Evolutionary conservation across 1,139 yeast species (phyloP).

Genomic region (Lodderomyces oxycetoniae): DNA sequence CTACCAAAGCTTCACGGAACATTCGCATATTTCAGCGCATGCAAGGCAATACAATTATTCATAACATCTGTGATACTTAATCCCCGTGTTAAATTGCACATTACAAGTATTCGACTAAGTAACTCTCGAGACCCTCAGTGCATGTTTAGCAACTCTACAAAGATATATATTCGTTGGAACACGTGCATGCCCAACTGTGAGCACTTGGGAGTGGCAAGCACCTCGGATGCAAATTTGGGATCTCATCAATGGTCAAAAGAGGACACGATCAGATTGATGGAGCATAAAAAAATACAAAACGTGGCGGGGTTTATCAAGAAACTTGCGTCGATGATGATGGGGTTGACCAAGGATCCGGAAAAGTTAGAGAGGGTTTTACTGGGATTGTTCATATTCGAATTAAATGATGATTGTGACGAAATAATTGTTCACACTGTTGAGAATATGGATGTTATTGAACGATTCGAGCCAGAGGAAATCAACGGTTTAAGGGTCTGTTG

Average conservation of each 20-base stretch:
- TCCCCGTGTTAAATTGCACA: slow-evolving; percentile 46
- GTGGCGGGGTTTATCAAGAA: slow-evolving; percentile 21
- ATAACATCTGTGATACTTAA: slow-evolving; percentile 51
- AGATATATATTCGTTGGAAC: slow-evolving; percentile 56
- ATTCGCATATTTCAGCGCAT: slow-evolving; percentile 50
- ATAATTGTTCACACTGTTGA: slow-evolving; percentile 74
- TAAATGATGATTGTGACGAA: slow-evolving; percentile 52
- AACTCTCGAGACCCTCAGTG: slow-evolving; percentile 26
- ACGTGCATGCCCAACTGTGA: slow-evolving; percentile 53
- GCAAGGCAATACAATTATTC: slow-evolving; percentile 51
- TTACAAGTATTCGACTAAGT: slow-evolving; percentile 35
- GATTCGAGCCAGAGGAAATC: slow-evolving; percentile 25
- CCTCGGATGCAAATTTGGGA: slow-evolving; percentile 36
- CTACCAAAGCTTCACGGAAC: slow-evolving; percentile 61
- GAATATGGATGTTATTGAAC: slow-evolving; percentile 62
- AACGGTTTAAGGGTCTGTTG: slow-evolving; percentile 30
- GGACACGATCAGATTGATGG: slow-evolving; percentile 23
- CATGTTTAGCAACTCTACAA: slow-evolving; percentile 43
- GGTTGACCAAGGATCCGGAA: slow-evolving; percentile 26
- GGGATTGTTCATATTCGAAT: slow-evolving; percentile 76
- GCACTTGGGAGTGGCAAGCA: slow-evolving; percentile 33
- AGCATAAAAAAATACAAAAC: slow-evolving; percentile 4
- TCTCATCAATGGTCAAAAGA: slow-evolving; percentile 38
- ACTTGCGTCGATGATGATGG: slow-evolving; percentile 14
- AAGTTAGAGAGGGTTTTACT: slow-evolving; percentile 48